Base-by-base conservation (phyloP, 345 rosid genomes). In the Populus tremula region DNA sequence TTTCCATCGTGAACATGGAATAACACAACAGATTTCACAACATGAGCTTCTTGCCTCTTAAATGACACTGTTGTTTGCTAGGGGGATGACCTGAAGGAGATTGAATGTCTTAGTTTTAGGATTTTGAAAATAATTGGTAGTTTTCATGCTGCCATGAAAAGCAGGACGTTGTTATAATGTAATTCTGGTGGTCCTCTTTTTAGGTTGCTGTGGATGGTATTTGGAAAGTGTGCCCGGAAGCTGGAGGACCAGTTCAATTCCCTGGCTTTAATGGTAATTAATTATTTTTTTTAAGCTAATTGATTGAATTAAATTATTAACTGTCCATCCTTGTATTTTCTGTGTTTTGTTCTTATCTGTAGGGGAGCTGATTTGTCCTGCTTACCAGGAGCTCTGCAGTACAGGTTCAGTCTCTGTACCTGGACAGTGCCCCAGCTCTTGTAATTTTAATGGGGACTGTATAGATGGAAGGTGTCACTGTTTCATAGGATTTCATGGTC, bases 161-260 rank as follows among this genome's bases (percentile, higher is more conserved):
- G n/a, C 41, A 14, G 12, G 47, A 8, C 38, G n/a, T 5, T 20
- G 14, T 75, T 72, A 23, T 5, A 38, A 2, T 69, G 29, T 84
- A 18, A 29, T 78, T 36, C 21, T 77, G 38, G 31, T 21, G 50
- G 33, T 67, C 50, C 47, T 76, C 41, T 8, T 72, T 80, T 71
- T 81, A 96, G 99, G 92, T 96, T 86, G 97, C 99, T 72, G 99
- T 96, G 76, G 99, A 94, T 83, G 99, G 97, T 78, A 84, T 82
- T 77, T 96, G 99, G 99, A 94, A 90, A 85, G 86, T 76, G 35
- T 96, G 99, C 84, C 97, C 97, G 33, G 86, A 80, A 83, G 90
- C 89, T 75, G 99, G 99, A 64, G 98, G 98, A 69, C 91, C 93
- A 36, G 84, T 94, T 87, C 96, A 87, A 79, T 96, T 92, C 82